Evolutionary conservation across 140 eudicot species (phyloP).

Genomic region (Bidens hawaiensis): DNA sequence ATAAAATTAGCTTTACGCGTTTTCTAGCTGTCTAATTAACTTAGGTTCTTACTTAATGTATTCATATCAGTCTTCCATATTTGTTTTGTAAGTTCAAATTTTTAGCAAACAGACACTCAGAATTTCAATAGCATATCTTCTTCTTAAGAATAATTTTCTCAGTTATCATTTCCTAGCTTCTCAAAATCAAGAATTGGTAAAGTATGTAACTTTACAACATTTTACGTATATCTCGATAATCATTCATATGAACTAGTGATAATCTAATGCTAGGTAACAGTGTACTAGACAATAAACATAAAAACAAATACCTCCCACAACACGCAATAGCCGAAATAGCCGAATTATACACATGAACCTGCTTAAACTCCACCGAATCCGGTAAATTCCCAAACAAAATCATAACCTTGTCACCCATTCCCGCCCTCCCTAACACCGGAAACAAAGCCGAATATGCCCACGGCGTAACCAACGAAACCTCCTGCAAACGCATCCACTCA

Average conservation of each 20-base stretch:
- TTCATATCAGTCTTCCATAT: too few species aligned
- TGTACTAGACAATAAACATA: background rate
- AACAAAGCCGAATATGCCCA: slow-evolving; percentile 75
- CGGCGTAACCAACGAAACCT: slow-evolving; percentile 70
- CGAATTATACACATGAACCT: slow-evolving; percentile 74
- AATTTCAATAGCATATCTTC: too few species aligned
- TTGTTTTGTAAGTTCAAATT: too few species aligned
- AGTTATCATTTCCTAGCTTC: too few species aligned
- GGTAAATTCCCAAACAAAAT: slow-evolving; percentile 71
- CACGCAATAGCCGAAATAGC: slow-evolving; percentile 69
- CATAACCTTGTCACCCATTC: slow-evolving; percentile 64
- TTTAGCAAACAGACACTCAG: too few species aligned
- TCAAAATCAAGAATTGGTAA: too few species aligned
- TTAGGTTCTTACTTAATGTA: too few species aligned
- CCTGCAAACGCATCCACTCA: slow-evolving; percentile 93
- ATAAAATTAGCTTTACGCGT: too few species aligned
- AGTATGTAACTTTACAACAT: too few species aligned
- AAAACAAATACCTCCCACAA: slow-evolving; percentile 61
- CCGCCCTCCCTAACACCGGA: slow-evolving; percentile 62
- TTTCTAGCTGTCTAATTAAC: too few species aligned
- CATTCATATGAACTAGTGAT: slow-evolving; percentile 41
- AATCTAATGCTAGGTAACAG: slow-evolving; percentile 11
- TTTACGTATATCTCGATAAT: too few species aligned
- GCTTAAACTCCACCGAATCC: slow-evolving; percentile 31
- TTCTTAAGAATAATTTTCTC: too few species aligned